These are phyloP conservation scores for Talaromyces thailandensis DNA, from an alignment of 495 filamentous ascomycete species.

Conservation along the genomic window DNA sequence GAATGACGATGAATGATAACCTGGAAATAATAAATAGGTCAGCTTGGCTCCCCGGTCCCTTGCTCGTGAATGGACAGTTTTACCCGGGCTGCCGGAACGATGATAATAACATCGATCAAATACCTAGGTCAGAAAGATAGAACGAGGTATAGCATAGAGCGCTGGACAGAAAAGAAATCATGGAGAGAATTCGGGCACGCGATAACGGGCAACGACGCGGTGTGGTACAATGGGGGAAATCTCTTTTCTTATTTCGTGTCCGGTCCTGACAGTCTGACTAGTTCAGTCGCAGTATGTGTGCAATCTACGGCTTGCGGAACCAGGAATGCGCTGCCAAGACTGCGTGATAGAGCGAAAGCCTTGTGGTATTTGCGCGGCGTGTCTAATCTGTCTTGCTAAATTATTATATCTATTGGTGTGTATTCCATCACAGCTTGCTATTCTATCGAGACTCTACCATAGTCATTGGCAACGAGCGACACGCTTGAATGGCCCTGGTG, in stretches of 20 bases:
- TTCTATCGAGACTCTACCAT: neutral
- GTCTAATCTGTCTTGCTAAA: neutral
- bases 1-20: neutral
- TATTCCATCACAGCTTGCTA: neutral
- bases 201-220: neutral
- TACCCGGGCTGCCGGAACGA: neutral
- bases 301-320: constrained; percentile 3
- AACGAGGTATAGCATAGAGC: neutral
- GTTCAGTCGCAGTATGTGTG: neutral
- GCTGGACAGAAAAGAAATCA: neutral
- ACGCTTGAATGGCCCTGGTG: neutral
- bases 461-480: neutral
- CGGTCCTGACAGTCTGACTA: neutral
- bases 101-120: neutral
- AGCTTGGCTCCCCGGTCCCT: neutral
- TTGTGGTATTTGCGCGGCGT: neutral
- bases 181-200: neutral
- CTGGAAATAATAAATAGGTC: neutral
- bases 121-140: neutral
- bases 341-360: neutral
- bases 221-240: neutral
- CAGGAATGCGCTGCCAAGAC: constrained; percentile 6
- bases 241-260: neutral
- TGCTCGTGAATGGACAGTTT: neutral
- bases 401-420: neutral